Evolutionary conservation across 2,329 filamentous ascomycete species (phyloP), one percentile per base, ranked within the genome.

Genomic region (Talaromyces piceae): DNA sequence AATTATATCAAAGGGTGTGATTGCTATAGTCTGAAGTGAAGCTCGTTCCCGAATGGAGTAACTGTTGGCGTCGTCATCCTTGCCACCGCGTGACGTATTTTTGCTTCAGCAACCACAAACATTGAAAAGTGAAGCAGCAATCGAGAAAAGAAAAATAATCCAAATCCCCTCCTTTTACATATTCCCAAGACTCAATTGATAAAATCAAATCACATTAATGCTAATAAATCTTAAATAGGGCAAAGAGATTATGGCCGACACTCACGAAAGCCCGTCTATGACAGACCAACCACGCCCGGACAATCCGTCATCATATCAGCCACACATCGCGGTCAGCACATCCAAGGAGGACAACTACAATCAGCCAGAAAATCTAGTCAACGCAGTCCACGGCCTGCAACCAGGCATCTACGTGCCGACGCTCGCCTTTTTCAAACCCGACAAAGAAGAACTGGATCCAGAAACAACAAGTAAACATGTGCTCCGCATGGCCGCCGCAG

Each of bases 341-440:
- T 28, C 22, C 25, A 26, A 31, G 18, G 44, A 46, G 4, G 16
- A 26, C 9, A 5, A 25, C 12, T 5, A 18, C 20, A n/a, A n/a
- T 23, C 39, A 8, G 5, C 8, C 39, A 7, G 7, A 13, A 7
- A 7, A 30, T 13, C 39, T 16, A 18, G 4, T 43, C 20, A 25
- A 16, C 39, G 3, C 20, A 5, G 12, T 3, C 2, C n/a, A 46
- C 9, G 53, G 54, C 5, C 59, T 61, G 22, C 41, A 25, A 6
- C 52, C 54, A 20, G 68, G 68, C n/a, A 64, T 73, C 30, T 76
- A 71, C 62, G 65, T 61, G 26, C 74, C 74, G 3, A 66, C 72
- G 13, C 64, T 76, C n/a, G 75, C 74, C 9, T 74, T 74, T 59
- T 75, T 77, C 63, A 75, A 84, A 51, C 67, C 75, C 2, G 63